Evolutionary conservation across 148 eudicot species (phyloP).

Genomic region (Selenicereus undatus): DNA sequence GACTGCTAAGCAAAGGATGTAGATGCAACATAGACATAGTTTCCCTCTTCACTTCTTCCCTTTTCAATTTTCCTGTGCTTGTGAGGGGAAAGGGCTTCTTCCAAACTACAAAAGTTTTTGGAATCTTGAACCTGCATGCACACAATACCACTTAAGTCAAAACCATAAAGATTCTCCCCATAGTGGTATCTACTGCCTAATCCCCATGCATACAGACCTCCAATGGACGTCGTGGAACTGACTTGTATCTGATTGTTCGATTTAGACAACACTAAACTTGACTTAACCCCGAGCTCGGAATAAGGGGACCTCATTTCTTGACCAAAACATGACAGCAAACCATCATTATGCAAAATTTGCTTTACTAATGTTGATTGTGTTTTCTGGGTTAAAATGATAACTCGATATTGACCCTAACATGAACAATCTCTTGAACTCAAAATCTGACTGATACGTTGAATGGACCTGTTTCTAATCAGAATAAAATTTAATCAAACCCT

Average conservation of each 20-base stretch:
- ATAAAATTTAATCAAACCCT: too few relatives aligned
- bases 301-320: too few relatives aligned
- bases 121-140: conserved; percentile 72
- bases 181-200: too few relatives aligned
- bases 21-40: conserved; percentile 35
- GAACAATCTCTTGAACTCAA: background rate
- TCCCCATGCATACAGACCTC: too few relatives aligned
- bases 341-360: too few relatives aligned
- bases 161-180: background rate
- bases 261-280: background rate
- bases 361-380: too few relatives aligned
- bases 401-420: too few relatives aligned
- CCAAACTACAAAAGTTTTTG: conserved; percentile 57
- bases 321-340: too few relatives aligned
- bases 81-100: conserved; percentile 61
- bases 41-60: conserved; percentile 58
- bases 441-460: background rate
- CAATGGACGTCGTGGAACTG: background rate
- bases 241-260: background rate
- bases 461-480: background rate
- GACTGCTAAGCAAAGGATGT: conserved; percentile 40
- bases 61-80: conserved; percentile 71
- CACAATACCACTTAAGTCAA: background rate
- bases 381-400: too few relatives aligned
- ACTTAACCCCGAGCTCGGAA: background rate